These are phyloP conservation scores for Aspergillus costaricaensis DNA, from an alignment of 2,329 filamentous ascomycete species.

Conservation along the genomic window DNA sequence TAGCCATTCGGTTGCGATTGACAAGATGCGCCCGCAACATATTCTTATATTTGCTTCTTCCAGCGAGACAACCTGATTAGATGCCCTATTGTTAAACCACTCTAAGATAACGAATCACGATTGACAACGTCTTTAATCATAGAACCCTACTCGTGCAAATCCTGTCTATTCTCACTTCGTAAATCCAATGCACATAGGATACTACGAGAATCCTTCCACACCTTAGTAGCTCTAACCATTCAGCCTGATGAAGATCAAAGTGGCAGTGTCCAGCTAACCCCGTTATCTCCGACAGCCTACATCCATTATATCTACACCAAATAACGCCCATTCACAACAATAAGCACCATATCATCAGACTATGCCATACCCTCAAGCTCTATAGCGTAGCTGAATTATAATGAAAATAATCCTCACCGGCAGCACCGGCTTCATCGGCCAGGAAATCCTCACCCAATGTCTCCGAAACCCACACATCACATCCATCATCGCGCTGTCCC, in stretches of 20 bases:
- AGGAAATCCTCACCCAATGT: slow-evolving; percentile 55
- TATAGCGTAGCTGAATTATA: neutral
- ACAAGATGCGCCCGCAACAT: too few species aligned
- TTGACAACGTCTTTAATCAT: too few species aligned
- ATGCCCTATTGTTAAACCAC: too few species aligned
- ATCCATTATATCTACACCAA: neutral
- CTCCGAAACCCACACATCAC: slow-evolving; percentile 54
- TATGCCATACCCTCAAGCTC: fast-evolving
- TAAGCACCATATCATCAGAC: neutral
- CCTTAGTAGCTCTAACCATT: too few species aligned
- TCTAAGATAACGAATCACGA: too few species aligned
- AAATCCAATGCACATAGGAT: too few species aligned
- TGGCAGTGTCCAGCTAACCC: neutral
- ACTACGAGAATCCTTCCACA: too few species aligned
- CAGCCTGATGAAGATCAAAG: neutral
- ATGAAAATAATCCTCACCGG: slow-evolving; percentile 65
- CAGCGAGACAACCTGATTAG: too few species aligned
- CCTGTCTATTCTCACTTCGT: too few species aligned
- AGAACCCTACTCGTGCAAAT: too few species aligned
- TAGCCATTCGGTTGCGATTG: neutral
- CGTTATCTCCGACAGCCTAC: neutral
- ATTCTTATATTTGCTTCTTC: too few species aligned
- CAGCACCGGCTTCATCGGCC: slow-evolving; percentile 60
- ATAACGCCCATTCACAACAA: neutral
- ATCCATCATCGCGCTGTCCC: slow-evolving; percentile 54